Percentiles rank a stretch among this genome's conserved stretches.
These are phyloP conservation scores for Dryas alaskensis DNA, from an alignment of 306 rosid genomes.

Conservation along the genomic window DNA sequence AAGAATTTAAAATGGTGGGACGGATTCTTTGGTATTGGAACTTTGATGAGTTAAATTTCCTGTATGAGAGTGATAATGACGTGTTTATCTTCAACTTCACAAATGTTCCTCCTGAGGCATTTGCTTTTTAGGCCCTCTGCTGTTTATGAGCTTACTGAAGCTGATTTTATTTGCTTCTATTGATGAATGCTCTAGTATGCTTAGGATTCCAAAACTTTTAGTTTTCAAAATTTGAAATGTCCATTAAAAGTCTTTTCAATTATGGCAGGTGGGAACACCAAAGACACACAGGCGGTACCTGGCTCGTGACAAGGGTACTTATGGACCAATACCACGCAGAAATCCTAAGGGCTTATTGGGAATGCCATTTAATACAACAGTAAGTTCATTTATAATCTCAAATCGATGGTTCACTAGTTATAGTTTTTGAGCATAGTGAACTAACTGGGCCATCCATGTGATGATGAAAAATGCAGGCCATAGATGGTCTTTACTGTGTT, in stretches of 20 bases:
- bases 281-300: slow-evolving; percentile 86
- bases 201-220: not conserved
- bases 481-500: slow-evolving; percentile 89
- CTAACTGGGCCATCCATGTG: not conserved
- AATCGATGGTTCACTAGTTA: slow-evolving; percentile 18
- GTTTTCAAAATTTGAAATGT: slow-evolving; percentile 2
- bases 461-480: slow-evolving; percentile 54
- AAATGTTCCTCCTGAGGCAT: not conserved
- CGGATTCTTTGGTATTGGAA: not conserved
- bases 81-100: not conserved
- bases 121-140: not conserved
- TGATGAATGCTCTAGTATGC: not conserved
- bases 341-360: slow-evolving; percentile 85
- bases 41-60: not conserved
- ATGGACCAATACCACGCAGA: slow-evolving; percentile 90
- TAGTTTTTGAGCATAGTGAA: slow-evolving; percentile 21
- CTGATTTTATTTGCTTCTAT: not conserved
- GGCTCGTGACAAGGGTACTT: slow-evolving; percentile 86
- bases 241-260: slow-evolving; percentile 10
- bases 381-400: slow-evolving; percentile 37
- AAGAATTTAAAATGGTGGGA: not conserved
- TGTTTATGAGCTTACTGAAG: slow-evolving; percentile 1
- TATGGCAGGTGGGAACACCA: slow-evolving; percentile 86
- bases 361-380: slow-evolving; percentile 98
- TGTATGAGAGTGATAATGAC: not conserved